Conservation (phyloP, 176 grass and related monocot genomes). For the Echinochloa phyllopogon region DNA sequence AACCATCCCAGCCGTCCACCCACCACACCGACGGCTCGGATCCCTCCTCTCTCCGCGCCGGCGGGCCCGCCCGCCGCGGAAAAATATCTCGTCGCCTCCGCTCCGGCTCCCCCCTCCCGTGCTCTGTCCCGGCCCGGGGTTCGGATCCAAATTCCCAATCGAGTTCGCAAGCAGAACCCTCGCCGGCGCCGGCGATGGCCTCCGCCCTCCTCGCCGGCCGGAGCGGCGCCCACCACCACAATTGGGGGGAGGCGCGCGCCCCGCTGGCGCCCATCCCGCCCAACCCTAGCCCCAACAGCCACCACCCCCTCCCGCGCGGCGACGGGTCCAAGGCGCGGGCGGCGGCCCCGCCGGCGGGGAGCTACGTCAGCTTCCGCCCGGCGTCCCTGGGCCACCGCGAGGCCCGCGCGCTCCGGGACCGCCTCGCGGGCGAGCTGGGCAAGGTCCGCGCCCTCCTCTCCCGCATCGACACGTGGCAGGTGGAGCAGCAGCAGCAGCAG, state of each 20-base stretch:
- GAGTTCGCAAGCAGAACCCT: conserved; percentile 28
- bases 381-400: conserved; percentile 45
- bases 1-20: background rate
- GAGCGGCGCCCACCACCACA: conserved; percentile 45
- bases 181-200: conserved; percentile 63
- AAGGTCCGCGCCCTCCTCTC: conserved; percentile 72
- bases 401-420: conserved; percentile 57
- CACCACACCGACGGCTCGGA: background rate
- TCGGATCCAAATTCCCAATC: conserved; percentile 44
- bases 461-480: conserved; percentile 72
- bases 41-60: background rate
- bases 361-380: conserved; percentile 50
- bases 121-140: conserved; percentile 14
- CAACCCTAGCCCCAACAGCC: conserved; percentile 60
- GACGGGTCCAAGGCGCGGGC: conserved; percentile 35
- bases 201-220: conserved; percentile 74
- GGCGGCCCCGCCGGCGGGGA: background rate
- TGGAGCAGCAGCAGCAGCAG: conserved; percentile 14
- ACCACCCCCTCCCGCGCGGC: conserved; percentile 22
- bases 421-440: conserved; percentile 72
- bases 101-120: background rate
- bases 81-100: conserved; percentile 3
- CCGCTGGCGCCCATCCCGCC: conserved; percentile 41
- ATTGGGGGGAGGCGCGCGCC: conserved; percentile 52
- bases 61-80: conserved; percentile 9